A percentile compares a stretch with the other conserved stretches of the same genome.
phyloP scores from a whole-genome alignment of 371 early-diverging fungal species.

The Lichtheimia ornata region DNA sequence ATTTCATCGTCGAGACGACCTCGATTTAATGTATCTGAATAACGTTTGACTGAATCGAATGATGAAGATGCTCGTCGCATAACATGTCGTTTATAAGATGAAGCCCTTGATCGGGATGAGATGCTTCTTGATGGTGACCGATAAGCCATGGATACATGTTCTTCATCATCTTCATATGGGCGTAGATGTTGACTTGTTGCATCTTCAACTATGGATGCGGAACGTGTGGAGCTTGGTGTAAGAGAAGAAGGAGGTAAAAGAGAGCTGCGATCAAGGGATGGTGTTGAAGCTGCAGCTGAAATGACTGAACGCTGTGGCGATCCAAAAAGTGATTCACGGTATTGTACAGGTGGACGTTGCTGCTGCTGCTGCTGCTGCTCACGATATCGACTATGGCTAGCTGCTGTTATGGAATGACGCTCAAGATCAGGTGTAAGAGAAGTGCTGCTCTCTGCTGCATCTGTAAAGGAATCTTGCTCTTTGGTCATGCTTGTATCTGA shows the following conservation, averaged over 20 bases:
- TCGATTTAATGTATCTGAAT: not conserved
- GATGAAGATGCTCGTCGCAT: not conserved
- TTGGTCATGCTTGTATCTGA: too few species aligned
- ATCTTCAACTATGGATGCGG: not conserved
- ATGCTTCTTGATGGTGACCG: slow-evolving; percentile 1
- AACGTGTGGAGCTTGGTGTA: not conserved
- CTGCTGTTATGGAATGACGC: slow-evolving; percentile 7
- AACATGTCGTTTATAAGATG: not conserved
- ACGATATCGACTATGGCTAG: too few species aligned
- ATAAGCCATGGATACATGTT: not conserved
- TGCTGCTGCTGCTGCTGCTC: too few species aligned
- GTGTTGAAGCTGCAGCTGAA: not conserved
- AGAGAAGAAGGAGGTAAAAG: not conserved
- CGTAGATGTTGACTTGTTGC: not conserved
- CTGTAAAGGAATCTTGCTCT: not conserved
- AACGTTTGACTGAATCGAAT: too few species aligned
- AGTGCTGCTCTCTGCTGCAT: slow-evolving; percentile 4
- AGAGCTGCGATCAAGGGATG: not conserved
- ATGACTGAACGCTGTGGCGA: not conserved
- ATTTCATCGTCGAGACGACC: not conserved
- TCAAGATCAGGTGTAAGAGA: slow-evolving; percentile 15
- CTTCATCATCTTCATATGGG: too few species aligned
- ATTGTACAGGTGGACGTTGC: slow-evolving; percentile 4
- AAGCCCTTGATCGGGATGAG: not conserved
- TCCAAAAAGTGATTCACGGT: slow-evolving; percentile 11